Conservation (phyloP, 2,329 filamentous ascomycete genomes). For the Paecilomyces sp. region DNA sequence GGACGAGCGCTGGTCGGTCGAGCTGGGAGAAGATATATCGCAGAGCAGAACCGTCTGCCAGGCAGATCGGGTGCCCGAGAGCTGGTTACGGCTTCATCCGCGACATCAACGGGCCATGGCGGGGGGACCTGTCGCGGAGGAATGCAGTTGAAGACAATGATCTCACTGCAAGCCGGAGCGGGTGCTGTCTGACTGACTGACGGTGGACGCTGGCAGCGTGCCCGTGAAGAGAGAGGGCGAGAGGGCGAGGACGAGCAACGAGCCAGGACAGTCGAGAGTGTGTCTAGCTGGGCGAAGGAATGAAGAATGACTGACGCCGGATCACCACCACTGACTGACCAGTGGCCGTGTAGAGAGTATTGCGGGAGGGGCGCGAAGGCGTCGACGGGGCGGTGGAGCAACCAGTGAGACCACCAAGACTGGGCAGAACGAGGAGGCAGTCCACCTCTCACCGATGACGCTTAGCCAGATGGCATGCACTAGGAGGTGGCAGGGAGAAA, state of each 20-base stretch:
- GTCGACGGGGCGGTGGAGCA: background rate
- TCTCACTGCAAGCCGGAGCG: constrained; percentile 1
- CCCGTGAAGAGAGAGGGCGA: background rate
- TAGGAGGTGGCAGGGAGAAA: background rate
- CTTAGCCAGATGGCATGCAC: background rate
- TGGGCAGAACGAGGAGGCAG: background rate
- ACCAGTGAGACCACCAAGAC: background rate
- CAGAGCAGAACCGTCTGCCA: constrained; percentile 35
- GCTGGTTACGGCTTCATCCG: constrained; percentile 34
- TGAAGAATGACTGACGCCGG: background rate
- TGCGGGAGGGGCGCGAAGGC: background rate
- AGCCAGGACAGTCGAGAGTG: background rate
- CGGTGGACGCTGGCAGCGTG: background rate
- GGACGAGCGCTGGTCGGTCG: constrained; percentile 1
- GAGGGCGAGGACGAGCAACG: background rate
- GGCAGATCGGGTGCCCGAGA: constrained; percentile 37
- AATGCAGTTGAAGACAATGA: constrained; percentile 1
- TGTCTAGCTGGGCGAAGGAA: background rate
- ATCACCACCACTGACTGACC: background rate
- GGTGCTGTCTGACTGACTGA: background rate
- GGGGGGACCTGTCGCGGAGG: constrained; percentile 6
- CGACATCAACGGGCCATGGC: constrained; percentile 34
- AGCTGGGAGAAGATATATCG: constrained; percentile 6
- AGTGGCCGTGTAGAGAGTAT: background rate
- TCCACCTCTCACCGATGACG: background rate